phyloP scores from a whole-genome alignment of 1,284 basidiomycete genomes.

The Filobasidium uniguttulatum region DNA sequence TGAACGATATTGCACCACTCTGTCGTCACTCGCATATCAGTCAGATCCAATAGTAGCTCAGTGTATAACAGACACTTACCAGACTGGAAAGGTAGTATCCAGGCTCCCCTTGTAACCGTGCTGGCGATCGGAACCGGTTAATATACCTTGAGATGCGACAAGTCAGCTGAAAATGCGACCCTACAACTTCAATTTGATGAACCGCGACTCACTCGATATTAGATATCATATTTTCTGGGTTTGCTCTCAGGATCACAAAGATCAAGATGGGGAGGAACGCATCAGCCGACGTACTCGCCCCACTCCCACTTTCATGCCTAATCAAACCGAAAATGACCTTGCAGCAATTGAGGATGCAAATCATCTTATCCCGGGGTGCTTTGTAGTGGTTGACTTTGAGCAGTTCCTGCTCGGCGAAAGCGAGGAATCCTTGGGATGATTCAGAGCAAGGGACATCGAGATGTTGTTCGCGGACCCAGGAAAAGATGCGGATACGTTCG shows the following conservation, averaged over 20 bases:
- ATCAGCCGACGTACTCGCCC: constrained; percentile 63
- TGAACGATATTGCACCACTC: constrained; percentile 86
- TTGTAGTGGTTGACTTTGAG: constrained; percentile 98
- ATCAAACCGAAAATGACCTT: constrained; percentile 99
- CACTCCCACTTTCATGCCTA: constrained; percentile 52
- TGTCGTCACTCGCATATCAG: constrained; percentile 24
- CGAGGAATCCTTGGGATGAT: constrained; percentile 60
- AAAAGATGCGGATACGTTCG: constrained; percentile 82
- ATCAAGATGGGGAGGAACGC: constrained; percentile 91
- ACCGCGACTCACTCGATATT: constrained; percentile 66
- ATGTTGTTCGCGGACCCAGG: constrained; percentile 78
- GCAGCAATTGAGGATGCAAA: constrained; percentile 94
- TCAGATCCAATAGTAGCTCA: background rate
- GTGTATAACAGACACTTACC: constrained; percentile 39
- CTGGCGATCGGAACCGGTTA: constrained; percentile 79
- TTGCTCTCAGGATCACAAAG: constrained; percentile 82
- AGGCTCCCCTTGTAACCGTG: constrained; percentile 81
- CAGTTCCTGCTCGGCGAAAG: constrained; percentile 89
- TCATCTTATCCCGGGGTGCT: constrained; percentile 92
- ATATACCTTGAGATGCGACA: constrained; percentile 55
- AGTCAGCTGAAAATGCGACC: no score
- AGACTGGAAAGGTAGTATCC: constrained; percentile 95
- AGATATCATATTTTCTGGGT: constrained; percentile 81
- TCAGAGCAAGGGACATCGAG: constrained; percentile 54
- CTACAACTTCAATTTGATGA: background rate